Conservation (phyloP, 1,284 basidiomycete species). For the Inonotus obliquus region DNA sequence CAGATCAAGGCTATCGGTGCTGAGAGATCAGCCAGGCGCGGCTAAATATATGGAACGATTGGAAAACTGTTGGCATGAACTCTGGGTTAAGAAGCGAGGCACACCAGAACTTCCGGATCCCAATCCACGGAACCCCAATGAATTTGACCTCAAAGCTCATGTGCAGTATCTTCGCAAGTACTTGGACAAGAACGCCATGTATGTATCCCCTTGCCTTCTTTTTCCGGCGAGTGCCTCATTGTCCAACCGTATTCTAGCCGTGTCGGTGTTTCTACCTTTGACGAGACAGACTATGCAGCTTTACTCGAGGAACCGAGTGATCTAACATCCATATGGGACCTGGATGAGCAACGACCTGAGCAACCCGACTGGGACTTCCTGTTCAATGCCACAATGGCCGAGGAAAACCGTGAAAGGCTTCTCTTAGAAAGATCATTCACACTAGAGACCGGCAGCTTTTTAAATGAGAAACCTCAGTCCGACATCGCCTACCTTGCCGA, state of each 20-base stretch:
- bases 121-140: slow-evolving; percentile 57
- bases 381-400: slow-evolving; percentile 56
- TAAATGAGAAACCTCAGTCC: slow-evolving; percentile 25
- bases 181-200: slow-evolving; percentile 84
- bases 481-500: slow-evolving; percentile 54
- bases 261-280: slow-evolving; percentile 50
- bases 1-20: slow-evolving; percentile 55
- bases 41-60: slow-evolving; percentile 74
- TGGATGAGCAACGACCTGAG: not conserved
- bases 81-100: slow-evolving; percentile 72
- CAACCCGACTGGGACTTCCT: slow-evolving; percentile 57
- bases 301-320: slow-evolving; percentile 47
- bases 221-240: slow-evolving; percentile 1
- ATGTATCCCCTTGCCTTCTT: slow-evolving; percentile 32
- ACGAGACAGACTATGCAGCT: slow-evolving; percentile 30
- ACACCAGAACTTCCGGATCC: slow-evolving; percentile 66
- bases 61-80: slow-evolving; percentile 74
- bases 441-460: slow-evolving; percentile 28
- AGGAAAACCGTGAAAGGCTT: slow-evolving; percentile 72
- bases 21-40: slow-evolving; percentile 60
- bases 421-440: slow-evolving; percentile 56
- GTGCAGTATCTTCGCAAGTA: slow-evolving; percentile 74
- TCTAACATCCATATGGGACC: slow-evolving; percentile 27
- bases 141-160: slow-evolving; percentile 76
- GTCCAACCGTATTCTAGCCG: slow-evolving; percentile 35